Evolutionary conservation across 108 stramenopile species (phyloP).

Genomic region (Nitzschia sp.): DNA sequence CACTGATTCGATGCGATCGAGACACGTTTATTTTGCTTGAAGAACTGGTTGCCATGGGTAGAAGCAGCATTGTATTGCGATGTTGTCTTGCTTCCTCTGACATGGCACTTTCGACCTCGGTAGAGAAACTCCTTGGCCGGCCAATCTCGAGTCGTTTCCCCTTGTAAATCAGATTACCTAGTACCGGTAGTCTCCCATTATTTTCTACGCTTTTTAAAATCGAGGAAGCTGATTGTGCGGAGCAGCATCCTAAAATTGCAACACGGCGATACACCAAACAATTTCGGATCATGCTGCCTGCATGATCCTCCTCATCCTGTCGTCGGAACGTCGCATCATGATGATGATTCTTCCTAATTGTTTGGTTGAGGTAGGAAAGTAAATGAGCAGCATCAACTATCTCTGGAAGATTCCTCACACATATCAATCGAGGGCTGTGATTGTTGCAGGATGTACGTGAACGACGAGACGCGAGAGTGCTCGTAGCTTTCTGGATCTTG

Average conservation of each 20-base stretch:
- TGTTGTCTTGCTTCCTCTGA: too few relatives aligned
- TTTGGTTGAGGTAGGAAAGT: constrained; percentile 1
- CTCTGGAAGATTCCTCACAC: constrained; percentile 4
- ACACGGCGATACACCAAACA: neutral
- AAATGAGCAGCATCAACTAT: neutral
- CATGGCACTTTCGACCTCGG: too few relatives aligned
- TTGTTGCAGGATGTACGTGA: too few relatives aligned
- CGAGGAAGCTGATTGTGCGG: neutral
- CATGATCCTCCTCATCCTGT: too few relatives aligned
- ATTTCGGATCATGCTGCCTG: constrained; percentile 6
- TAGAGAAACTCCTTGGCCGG: neutral
- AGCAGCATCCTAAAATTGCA: neutral
- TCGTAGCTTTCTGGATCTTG: too few relatives aligned
- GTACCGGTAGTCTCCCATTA: neutral
- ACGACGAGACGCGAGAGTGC: too few relatives aligned
- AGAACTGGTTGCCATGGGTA: too few relatives aligned
- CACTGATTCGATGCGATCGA: too few relatives aligned
- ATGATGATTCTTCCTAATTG: too few relatives aligned
- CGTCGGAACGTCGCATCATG: too few relatives aligned
- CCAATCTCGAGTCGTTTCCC: constrained; percentile 2
- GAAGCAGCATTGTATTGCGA: too few relatives aligned
- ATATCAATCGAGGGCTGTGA: neutral
- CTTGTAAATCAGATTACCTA: neutral
- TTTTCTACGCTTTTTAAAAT: neutral
- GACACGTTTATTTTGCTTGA: too few relatives aligned